Conservation (phyloP, 768 basidiomycete genomes). For the Lactarius deliciosus region DNA sequence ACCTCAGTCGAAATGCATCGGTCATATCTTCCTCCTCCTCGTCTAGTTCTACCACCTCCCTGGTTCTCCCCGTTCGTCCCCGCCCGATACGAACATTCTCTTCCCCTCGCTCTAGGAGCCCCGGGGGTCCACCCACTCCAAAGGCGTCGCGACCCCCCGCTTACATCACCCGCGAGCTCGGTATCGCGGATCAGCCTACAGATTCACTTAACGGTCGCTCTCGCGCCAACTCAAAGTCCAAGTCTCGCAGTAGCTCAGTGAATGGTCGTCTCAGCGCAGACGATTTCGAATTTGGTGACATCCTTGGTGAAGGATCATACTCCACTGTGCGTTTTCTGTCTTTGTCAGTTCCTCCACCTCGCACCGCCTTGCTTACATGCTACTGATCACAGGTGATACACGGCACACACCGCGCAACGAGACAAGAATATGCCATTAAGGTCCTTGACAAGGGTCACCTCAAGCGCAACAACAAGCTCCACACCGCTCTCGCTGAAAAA, state of each 20-base stretch:
- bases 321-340: slow-evolving; percentile 59
- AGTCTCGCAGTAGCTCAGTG: slow-evolving; percentile 48
- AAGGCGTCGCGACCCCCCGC: slow-evolving; percentile 47
- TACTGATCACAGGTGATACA: slow-evolving; percentile 50
- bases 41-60: slow-evolving; percentile 42
- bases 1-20: slow-evolving; percentile 73
- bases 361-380: slow-evolving; percentile 22
- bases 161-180: slow-evolving; percentile 60
- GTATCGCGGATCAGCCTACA: slow-evolving; percentile 37
- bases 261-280: slow-evolving; percentile 48
- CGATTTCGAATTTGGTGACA: slow-evolving; percentile 71
- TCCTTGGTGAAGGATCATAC: slow-evolving; percentile 82
- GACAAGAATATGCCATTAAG: slow-evolving; percentile 73
- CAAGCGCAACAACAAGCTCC: slow-evolving; percentile 72
- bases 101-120: slow-evolving; percentile 59
- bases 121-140: slow-evolving; percentile 42
- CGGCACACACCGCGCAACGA: slow-evolving; percentile 52
- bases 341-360: not conserved
- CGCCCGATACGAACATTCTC: slow-evolving; percentile 64
- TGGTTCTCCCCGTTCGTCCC: slow-evolving; percentile 42
- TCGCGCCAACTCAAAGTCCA: slow-evolving; percentile 38
- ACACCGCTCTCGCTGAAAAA: slow-evolving; percentile 78
- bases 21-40: slow-evolving; percentile 67
- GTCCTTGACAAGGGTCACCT: slow-evolving; percentile 84
- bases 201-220: slow-evolving; percentile 28